Conservation (phyloP, 208 protist genomes). For the Spongospora subterranea region DNA sequence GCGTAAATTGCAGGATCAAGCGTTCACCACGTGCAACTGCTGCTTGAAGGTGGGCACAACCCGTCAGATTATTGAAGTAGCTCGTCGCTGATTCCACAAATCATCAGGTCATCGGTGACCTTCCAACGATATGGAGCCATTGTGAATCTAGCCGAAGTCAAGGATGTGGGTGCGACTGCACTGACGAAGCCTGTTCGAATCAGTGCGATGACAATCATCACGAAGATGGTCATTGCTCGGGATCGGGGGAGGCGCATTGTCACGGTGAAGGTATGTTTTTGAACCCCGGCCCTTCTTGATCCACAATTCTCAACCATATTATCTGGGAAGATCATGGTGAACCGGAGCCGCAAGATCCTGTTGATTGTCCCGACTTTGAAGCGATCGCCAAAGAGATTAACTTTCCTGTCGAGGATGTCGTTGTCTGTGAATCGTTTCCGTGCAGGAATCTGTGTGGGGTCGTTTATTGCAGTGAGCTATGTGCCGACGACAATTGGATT, state of each 20-base stretch:
- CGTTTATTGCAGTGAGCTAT: background rate
- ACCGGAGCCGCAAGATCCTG: background rate
- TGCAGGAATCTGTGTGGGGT: background rate
- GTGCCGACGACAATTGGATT: background rate
- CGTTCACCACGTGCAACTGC: background rate
- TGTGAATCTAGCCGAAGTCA: background rate
- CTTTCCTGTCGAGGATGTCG: background rate
- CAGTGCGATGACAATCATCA: slow-evolving; percentile 18
- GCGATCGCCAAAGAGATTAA: background rate
- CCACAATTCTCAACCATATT: too few species aligned
- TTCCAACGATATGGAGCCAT: background rate
- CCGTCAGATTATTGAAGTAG: too few species aligned
- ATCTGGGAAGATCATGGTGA: too few species aligned
- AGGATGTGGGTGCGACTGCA: background rate
- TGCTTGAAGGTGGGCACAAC: background rate
- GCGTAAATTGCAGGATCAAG: background rate
- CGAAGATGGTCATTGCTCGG: background rate
- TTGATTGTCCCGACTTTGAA: background rate
- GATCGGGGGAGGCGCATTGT: background rate
- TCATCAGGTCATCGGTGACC: slow-evolving; percentile 21
- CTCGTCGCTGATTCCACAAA: background rate
- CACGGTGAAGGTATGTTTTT: too few species aligned
- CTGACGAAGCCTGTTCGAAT: background rate
- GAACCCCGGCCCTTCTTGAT: too few species aligned
- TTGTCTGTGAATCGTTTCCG: slow-evolving; percentile 1